Base-by-base conservation (phyloP, 306 rosid species). In the Cucurbita moschata region DNA sequence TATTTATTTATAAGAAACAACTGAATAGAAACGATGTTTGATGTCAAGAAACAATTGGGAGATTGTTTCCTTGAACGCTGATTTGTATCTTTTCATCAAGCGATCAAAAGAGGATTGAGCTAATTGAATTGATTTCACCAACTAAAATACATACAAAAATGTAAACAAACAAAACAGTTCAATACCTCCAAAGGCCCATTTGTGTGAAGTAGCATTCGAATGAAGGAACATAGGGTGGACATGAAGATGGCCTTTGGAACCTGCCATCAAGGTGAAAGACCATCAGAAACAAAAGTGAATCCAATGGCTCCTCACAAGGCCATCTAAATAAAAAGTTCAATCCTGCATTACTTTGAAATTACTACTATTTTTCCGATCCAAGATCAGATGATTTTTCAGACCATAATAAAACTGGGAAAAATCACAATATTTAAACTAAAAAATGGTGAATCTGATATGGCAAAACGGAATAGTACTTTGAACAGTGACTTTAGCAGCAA, bases 151-250 rank as follows among this genome's bases (percentile, higher is more conserved):
- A 63, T 54, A 69, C 30, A 65, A 14, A 35, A 60, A 35, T 9
- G 37, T 60, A 60, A 30, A 14, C 66, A 60, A 35, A 60, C 66
- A 35, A 60, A 60, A 60, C 13, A 37, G 68, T 72, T 59, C 75
- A 74, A 72, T 89, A 94, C 99, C 99, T 38, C 99, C 97, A 85
- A 91, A 94, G 67, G 88, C 88, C 99, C 99, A 94, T 80, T 91
- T 94, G 77, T 94, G 99, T 5, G 96, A 94, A 58, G 99, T 94
- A 70, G 99, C 99, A 89, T 94, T 94, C 21, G 96, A 94, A 82
- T 94, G 97, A 82, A 92, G 96, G 81, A 92, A 92, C 91, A 82
- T 81, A 19, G 98, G 98, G 63, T 90, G 92, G 73, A 90, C 87
- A 35, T 83, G 89, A 64, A 94, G 82, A 81, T 87, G 85, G 78